Evolutionary conservation across 2,329 filamentous ascomycete genomes (phyloP), one percentile per base, ranked within the genome.

Genomic region (Chalaropsis ovoidea): DNA sequence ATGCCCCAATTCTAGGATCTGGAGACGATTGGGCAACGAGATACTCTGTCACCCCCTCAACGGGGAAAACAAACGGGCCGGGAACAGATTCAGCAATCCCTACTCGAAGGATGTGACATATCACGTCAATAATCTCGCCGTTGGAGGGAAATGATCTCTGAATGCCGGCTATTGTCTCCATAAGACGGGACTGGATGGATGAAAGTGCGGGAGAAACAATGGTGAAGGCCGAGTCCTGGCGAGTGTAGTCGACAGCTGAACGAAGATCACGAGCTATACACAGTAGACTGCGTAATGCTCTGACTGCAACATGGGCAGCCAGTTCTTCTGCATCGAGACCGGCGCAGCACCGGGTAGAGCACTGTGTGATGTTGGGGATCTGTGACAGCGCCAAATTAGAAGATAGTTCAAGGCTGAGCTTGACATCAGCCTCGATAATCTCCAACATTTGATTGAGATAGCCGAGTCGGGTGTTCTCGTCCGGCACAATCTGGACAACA

Each of bases 1-100:
- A 79, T 3, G 82, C 80, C 1, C 87, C 87, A 45, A 90, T 78
- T 58, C 87, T 80, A 13, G 86, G 86, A 10, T 82, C 87, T n/a
- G 81, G 76, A 45, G 81, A 75, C 1, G 75, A 78, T 24, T 85
- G 81, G 63, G 81, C 81, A 2, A 81, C 78, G 60, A 94, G 79
- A 72, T 88, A 87, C 52, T 84, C 79, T 11, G 85, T 82, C n/a
- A 89, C 83, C 69, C 84, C 79, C 0, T 80, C 76, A 0, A 87
- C 79, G 2, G 86, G 81, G 68, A 95, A 84, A 8, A 92, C 88
- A 70, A 94, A 93, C 0, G 89, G 87, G 0, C 89, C 89, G 2
- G 87, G 83, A 31, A 85, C 82, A 0, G 80, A 81, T 73, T 95
- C 90, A 0, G 86, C 86, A 71, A 92, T 92, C 0, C 90, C 90